A percentile compares a stretch with the other conserved stretches of the same genome.
phyloP scores from a whole-genome alignment of 2,329 filamentous ascomycete species.

The Ascochyta koolunga region DNA sequence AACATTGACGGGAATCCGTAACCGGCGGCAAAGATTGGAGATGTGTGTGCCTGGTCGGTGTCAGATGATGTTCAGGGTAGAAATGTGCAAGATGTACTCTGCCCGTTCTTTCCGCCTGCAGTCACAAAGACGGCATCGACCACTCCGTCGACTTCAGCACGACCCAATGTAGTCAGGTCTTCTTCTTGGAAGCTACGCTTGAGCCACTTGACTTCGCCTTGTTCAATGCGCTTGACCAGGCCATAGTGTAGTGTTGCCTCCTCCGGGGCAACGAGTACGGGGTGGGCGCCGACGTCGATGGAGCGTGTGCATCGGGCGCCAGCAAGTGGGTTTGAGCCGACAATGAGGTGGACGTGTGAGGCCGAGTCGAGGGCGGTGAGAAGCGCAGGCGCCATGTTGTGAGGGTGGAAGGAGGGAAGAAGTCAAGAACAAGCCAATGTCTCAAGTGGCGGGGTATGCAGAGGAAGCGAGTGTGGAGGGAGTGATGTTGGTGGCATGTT shows the following conservation, averaged over 20 bases:
- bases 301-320: slow-evolving; percentile 80
- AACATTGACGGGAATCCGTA: slow-evolving; percentile 92
- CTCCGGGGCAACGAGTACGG: slow-evolving; percentile 77
- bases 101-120: slow-evolving; percentile 55
- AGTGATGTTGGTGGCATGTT: slow-evolving; percentile 5
- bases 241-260: slow-evolving; percentile 65
- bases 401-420: neutral
- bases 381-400: slow-evolving; percentile 60
- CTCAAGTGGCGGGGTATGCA: slow-evolving; percentile 1
- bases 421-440: slow-evolving; percentile 16
- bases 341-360: slow-evolving; percentile 78
- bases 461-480: neutral
- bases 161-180: slow-evolving; percentile 78
- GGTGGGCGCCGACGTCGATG: slow-evolving; percentile 78
- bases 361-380: slow-evolving; percentile 75
- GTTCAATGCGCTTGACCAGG: slow-evolving; percentile 68
- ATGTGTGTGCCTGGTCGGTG: slow-evolving; percentile 64
- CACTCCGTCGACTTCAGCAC: slow-evolving; percentile 74
- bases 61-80: slow-evolving; percentile 10
- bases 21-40: slow-evolving; percentile 73
- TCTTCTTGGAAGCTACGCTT: slow-evolving; percentile 69
- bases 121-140: slow-evolving; percentile 96
- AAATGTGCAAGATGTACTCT: slow-evolving; percentile 47
- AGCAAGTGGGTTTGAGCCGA: slow-evolving; percentile 88
- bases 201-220: slow-evolving; percentile 70